Conservation (phyloP, 495 filamentous ascomycete genomes). For the Hypoxylon fragiforme region DNA sequence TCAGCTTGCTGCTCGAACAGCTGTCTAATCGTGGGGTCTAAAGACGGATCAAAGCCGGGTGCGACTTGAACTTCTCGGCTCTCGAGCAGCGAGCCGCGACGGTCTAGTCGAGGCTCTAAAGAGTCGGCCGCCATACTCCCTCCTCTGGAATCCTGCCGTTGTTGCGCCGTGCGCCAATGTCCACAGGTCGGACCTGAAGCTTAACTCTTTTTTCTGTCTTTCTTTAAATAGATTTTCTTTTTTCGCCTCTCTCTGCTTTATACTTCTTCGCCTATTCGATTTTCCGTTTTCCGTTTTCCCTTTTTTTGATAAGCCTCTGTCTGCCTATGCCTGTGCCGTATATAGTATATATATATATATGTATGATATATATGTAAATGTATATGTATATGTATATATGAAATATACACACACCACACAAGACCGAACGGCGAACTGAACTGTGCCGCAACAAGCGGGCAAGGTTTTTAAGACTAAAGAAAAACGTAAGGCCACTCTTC, state of each 20-base stretch:
- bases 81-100: slow-evolving; percentile 38
- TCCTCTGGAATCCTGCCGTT: slow-evolving; percentile 14
- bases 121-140: slow-evolving; percentile 36
- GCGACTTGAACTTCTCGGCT: slow-evolving; percentile 36
- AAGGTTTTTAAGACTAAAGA: slow-evolving; percentile 22
- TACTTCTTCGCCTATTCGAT: no score
- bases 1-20: slow-evolving; percentile 54
- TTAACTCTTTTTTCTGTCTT: not conserved
- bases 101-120: slow-evolving; percentile 38
- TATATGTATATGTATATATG: no score
- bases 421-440: no score
- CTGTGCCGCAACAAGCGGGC: slow-evolving; percentile 31
- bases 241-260: no score
- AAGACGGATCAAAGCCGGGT: slow-evolving; percentile 42
- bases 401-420: no score
- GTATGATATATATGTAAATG: slow-evolving; percentile 10
- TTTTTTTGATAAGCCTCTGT: slow-evolving; percentile 16
- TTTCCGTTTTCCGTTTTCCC: not conserved
- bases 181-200: slow-evolving; percentile 18
- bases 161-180: slow-evolving; percentile 23
- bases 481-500: no score
- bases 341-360: slow-evolving; percentile 24
- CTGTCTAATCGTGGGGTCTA: slow-evolving; percentile 51
- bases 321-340: slow-evolving; percentile 17
- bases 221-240: not conserved